A percentile compares a stretch with the other conserved stretches of the same genome.
phyloP scores from a whole-genome alignment of 164 flowering plant genomes.

The Tetrastigma voinierianum region DNA sequence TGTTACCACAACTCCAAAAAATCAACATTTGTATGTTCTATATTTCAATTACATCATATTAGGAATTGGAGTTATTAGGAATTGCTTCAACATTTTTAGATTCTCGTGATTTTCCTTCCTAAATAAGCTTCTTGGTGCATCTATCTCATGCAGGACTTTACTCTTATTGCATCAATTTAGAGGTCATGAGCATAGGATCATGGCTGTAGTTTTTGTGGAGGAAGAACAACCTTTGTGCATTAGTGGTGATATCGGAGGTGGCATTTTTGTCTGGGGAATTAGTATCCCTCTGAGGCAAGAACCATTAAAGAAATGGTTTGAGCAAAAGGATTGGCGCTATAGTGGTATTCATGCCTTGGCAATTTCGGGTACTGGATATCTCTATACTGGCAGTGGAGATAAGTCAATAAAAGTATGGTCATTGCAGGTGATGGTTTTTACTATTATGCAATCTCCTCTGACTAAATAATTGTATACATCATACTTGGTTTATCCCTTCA shows the following conservation, averaged over 20 bases:
- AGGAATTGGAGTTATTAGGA: too few species aligned
- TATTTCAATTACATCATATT: too few species aligned
- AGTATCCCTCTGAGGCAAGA: slow-evolving; percentile 36
- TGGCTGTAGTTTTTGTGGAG: slow-evolving; percentile 62
- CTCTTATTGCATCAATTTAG: slow-evolving; percentile 67
- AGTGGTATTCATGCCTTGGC: slow-evolving; percentile 88
- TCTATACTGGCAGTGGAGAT: slow-evolving; percentile 93
- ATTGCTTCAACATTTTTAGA: too few species aligned
- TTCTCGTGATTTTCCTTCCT: background rate
- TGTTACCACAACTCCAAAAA: too few species aligned
- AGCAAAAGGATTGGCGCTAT: slow-evolving; percentile 90
- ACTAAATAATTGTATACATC: background rate
- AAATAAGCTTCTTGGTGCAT: slow-evolving; percentile 1
- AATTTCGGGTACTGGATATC: slow-evolving; percentile 44
- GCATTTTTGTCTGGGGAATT: slow-evolving; percentile 70
- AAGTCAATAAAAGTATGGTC: slow-evolving; percentile 88
- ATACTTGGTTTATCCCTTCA: background rate
- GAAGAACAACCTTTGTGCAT: slow-evolving; percentile 60
- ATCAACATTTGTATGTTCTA: too few species aligned
- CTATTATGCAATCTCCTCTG: background rate
- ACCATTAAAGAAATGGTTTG: slow-evolving; percentile 68
- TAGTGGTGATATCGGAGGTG: slow-evolving; percentile 87
- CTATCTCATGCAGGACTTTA: slow-evolving; percentile 57
- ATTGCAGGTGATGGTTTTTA: slow-evolving; percentile 44
- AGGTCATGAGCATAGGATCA: slow-evolving; percentile 83